Conservation (phyloP, 768 basidiomycete species). For the Amyloporia xantha region DNA sequence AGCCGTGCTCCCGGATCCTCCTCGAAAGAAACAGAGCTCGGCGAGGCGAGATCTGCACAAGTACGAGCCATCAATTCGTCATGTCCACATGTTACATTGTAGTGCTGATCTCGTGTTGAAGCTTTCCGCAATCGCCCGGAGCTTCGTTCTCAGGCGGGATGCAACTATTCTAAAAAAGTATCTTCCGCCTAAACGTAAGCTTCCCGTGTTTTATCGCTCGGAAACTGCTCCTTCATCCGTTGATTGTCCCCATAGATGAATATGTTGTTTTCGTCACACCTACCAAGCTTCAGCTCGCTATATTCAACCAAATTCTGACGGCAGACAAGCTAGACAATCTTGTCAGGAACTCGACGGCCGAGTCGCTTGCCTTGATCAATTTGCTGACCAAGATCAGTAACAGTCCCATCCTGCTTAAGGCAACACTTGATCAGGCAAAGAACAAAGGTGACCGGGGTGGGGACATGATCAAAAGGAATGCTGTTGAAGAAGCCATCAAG, state of each 20-base stretch:
- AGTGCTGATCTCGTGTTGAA: slow-evolving; percentile 22
- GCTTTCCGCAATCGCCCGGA: slow-evolving; percentile 69
- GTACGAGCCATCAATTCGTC: slow-evolving; percentile 31
- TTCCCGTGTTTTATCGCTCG: too few species aligned
- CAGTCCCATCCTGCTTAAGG: slow-evolving; percentile 81
- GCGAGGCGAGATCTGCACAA: slow-evolving; percentile 71
- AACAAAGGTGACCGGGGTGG: slow-evolving; percentile 30
- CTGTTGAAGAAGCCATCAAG: slow-evolving; percentile 52
- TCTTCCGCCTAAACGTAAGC: slow-evolving; percentile 86
- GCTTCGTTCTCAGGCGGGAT: slow-evolving; percentile 88
- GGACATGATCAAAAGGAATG: slow-evolving; percentile 37
- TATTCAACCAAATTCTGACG: slow-evolving; percentile 72
- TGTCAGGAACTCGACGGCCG: slow-evolving; percentile 63
- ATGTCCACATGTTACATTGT: neutral
- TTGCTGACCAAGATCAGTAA: slow-evolving; percentile 87
- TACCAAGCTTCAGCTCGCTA: slow-evolving; percentile 70
- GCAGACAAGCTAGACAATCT: slow-evolving; percentile 64
- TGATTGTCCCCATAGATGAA: slow-evolving; percentile 55
- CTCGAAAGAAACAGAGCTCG: slow-evolving; percentile 65
- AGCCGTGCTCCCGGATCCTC: slow-evolving; percentile 76
- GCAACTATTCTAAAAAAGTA: slow-evolving; percentile 75
- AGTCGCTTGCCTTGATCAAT: slow-evolving; percentile 74
- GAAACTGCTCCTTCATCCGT: neutral
- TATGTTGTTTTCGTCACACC: slow-evolving; percentile 97
- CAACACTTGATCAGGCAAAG: slow-evolving; percentile 61